Base-by-base conservation (phyloP, 176 grass and related monocot genomes). In the Tillandsia leiboldiana region DNA sequence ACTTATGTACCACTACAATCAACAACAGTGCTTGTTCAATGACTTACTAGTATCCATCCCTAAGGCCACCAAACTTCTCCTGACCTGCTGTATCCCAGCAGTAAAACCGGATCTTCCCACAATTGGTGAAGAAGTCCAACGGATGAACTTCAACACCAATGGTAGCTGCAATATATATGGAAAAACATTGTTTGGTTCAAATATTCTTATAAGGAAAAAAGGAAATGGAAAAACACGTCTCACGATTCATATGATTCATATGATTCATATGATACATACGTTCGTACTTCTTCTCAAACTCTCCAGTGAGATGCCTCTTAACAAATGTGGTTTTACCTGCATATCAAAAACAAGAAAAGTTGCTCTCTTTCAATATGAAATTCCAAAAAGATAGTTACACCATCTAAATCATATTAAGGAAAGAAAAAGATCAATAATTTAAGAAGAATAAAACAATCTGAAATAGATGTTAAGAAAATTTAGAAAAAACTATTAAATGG, bases 1-100 rank as follows among this genome's bases (percentile, higher is more conserved):
- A 65, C 10, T 1, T 9, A 67, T 11, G 9, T 13, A 71, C 2
- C 3, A 78, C 17, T 3, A 70, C 6, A 26, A 51, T 69, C 15
- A 29, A 49, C 3, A 58, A 57, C 2, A 29, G 26, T 23, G 12
- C 11, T 22, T 56, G 28, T 70, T 12, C 9, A 23, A 47, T 68
- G 24, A 81, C 86, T 90, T 94, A 94, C 90, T 95, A 95, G 86
- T 95, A 95, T 63, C 91, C 91, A 80, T 95, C 91, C 51, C 91
- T 79, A 66, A 95, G 81, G 2, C 91, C 91, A 56, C 91, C 87
- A 49, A 95, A 95, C 68, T 90, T 95, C 58, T 95, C 90, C 74
- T 95, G 91, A 4, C 91, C 87, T 72, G 87, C 87, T 51, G 91
- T 95, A 15, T 95, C 91, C 91, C 91, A 95, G 66, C 91, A 95